phyloP scores from a whole-genome alignment of 148 eudicot genomes.

The Pharnaceum exiguum region DNA sequence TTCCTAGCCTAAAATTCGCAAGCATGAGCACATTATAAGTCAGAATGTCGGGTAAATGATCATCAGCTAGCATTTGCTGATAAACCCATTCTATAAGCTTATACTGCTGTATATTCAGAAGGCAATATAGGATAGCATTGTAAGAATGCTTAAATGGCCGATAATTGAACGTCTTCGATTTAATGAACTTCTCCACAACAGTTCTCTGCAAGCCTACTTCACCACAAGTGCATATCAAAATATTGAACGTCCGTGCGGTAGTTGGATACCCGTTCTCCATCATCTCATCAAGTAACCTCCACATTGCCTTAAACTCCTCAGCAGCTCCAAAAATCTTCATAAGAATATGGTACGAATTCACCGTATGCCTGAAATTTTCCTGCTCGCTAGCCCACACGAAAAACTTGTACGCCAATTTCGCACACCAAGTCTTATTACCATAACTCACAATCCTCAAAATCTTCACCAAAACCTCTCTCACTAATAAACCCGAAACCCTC shows the following conservation, averaged over 20 bases:
- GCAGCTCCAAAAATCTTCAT: slow-evolving; percentile 71
- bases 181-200: slow-evolving; percentile 68
- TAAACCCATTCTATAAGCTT: slow-evolving; percentile 83
- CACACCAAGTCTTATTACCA: slow-evolving; percentile 53
- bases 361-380: slow-evolving; percentile 56
- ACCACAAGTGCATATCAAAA: slow-evolving; percentile 71
- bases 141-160: slow-evolving; percentile 77
- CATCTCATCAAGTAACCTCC: slow-evolving; percentile 89
- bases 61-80: slow-evolving; percentile 68
- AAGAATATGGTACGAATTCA: slow-evolving; percentile 59
- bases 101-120: slow-evolving; percentile 59
- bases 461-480: slow-evolving; percentile 64
- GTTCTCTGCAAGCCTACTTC: slow-evolving; percentile 75
- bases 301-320: slow-evolving; percentile 78
- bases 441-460: slow-evolving; percentile 48
- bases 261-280: slow-evolving; percentile 64
- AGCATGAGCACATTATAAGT: slow-evolving; percentile 72
- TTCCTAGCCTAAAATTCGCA: slow-evolving; percentile 69
- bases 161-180: slow-evolving; percentile 58
- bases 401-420: slow-evolving; percentile 76
- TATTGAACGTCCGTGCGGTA: slow-evolving; percentile 78
- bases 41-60: slow-evolving; percentile 60
- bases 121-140: slow-evolving; percentile 76
- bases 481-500: slow-evolving; percentile 64
- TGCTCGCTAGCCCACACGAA: slow-evolving; percentile 75